Percentiles rank a stretch among this genome's conserved stretches.
Evolutionary conservation across 2,329 filamentous ascomycete genomes (phyloP).

Genomic region (Claviceps pusilla): DNA sequence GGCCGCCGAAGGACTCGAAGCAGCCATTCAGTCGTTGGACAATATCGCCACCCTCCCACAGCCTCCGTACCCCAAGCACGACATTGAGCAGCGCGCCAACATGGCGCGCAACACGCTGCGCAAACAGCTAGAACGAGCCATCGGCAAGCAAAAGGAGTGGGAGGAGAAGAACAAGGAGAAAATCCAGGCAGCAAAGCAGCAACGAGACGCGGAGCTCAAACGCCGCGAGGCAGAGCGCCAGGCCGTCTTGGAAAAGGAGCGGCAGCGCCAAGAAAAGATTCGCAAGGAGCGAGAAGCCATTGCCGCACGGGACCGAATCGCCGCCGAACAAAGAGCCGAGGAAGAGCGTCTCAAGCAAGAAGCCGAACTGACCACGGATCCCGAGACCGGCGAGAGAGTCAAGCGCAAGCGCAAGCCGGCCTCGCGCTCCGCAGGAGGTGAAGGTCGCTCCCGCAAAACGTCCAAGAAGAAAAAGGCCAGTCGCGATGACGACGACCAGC

Average conservation of each 20-base stretch:
- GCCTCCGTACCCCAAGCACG: slow-evolving; percentile 76
- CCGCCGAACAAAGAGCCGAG: slow-evolving; percentile 47
- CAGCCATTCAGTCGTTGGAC: slow-evolving; percentile 61
- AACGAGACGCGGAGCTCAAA: slow-evolving; percentile 65
- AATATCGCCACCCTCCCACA: slow-evolving; percentile 47
- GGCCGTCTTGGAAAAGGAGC: slow-evolving; percentile 51
- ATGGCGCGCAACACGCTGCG: slow-evolving; percentile 95
- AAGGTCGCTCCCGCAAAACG: slow-evolving; percentile 27
- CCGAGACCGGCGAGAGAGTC: slow-evolving; percentile 66
- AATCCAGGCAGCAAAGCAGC: slow-evolving; percentile 62
- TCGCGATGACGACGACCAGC: slow-evolving; percentile 27
- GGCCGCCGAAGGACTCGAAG: slow-evolving; percentile 65
- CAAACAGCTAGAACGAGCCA: slow-evolving; percentile 74
- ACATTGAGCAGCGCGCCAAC: slow-evolving; percentile 87
- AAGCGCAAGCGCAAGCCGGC: slow-evolving; percentile 58
- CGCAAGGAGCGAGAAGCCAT: slow-evolving; percentile 76
- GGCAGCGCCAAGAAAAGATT: slow-evolving; percentile 64
- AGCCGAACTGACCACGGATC: slow-evolving; percentile 68
- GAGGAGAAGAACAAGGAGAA: slow-evolving; percentile 87
- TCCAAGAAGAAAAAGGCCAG: slow-evolving; percentile 40
- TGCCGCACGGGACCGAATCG: slow-evolving; percentile 55
- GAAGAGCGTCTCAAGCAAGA: slow-evolving; percentile 28
- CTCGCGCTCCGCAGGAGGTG: slow-evolving; percentile 22
- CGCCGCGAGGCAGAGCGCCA: slow-evolving; percentile 64
- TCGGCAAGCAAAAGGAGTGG: slow-evolving; percentile 75